Conservation (phyloP, 768 basidiomycete genomes). For the Kwoniella bestiolae region DNA sequence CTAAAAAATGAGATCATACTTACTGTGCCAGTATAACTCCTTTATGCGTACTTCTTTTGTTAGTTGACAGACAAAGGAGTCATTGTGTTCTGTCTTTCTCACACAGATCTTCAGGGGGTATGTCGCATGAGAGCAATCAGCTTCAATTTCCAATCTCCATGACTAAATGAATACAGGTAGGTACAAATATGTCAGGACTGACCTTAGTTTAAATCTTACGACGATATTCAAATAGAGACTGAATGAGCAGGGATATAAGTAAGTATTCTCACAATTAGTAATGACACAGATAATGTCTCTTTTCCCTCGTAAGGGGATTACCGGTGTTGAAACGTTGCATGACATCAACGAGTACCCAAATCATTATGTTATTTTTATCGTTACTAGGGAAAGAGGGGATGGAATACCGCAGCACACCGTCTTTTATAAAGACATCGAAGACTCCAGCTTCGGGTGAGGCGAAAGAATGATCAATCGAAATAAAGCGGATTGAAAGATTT, state of each 20-base stretch:
- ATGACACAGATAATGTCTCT: background rate
- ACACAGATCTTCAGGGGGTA: slow-evolving; percentile 6
- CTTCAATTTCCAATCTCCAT: too few species aligned
- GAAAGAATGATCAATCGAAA: slow-evolving; percentile 14
- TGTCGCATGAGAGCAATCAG: background rate
- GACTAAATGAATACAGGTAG: too few species aligned
- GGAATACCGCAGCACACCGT: slow-evolving; percentile 49
- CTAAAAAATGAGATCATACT: too few species aligned
- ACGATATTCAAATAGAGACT: too few species aligned
- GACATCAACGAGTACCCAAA: slow-evolving; percentile 7
- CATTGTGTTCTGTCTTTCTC: background rate
- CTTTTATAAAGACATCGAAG: slow-evolving; percentile 49
- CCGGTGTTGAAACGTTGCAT: slow-evolving; percentile 17
- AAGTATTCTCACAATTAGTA: background rate
- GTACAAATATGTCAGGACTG: too few species aligned
- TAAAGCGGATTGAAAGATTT: background rate
- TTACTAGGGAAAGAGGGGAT: background rate
- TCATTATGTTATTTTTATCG: slow-evolving; percentile 5
- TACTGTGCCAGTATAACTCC: too few species aligned
- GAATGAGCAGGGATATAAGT: too few species aligned
- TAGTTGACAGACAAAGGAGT: background rate
- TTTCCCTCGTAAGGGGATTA: background rate
- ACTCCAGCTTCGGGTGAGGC: slow-evolving; percentile 46
- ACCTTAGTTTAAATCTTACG: too few species aligned
- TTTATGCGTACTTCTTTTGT: background rate